Percentiles rank a stretch among this genome's conserved stretches.
These are phyloP conservation scores for Lasiosphaeriaceae sp. DNA, from an alignment of 495 filamentous ascomycete genomes.

Conservation along the genomic window DNA sequence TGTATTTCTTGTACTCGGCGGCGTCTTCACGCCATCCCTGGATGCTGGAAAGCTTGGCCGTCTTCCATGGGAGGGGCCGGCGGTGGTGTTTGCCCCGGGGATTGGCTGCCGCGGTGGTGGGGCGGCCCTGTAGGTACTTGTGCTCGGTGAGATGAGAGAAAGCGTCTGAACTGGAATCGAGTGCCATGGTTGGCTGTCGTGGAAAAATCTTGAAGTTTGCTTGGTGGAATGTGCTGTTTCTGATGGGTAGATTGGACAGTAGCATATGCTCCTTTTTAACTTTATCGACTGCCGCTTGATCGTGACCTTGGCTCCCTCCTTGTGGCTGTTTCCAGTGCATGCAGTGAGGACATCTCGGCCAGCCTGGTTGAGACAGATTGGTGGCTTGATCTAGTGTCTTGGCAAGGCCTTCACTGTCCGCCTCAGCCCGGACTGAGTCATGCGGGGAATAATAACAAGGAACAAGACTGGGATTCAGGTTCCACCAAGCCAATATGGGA, in stretches of 20 bases:
- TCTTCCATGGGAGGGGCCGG: constrained; percentile 3
- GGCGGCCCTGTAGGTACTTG: neutral
- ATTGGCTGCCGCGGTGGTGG: neutral
- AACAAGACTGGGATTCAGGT: no score
- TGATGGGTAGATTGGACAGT: no score
- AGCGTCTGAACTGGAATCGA: neutral
- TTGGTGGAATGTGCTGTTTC: neutral
- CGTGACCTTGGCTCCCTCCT: neutral
- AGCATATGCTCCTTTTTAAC: no score
- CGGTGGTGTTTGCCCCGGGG: constrained; percentile 10
- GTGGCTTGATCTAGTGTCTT: neutral
- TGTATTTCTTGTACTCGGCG: neutral
- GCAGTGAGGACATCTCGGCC: neutral
- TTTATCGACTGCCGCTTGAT: neutral
- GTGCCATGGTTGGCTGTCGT: neutral
- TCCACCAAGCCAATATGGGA: no score
- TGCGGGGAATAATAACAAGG: no score
- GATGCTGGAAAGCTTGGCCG: neutral
- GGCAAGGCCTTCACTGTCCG: no score
- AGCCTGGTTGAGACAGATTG: neutral
- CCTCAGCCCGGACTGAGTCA: neutral
- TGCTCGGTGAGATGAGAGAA: neutral
- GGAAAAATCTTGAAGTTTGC: neutral
- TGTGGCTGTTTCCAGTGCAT: neutral
- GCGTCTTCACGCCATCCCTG: neutral